These are phyloP conservation scores for Pythium oligandrum DNA, from an alignment of 352 stramenopile species.

Conservation along the genomic window DNA sequence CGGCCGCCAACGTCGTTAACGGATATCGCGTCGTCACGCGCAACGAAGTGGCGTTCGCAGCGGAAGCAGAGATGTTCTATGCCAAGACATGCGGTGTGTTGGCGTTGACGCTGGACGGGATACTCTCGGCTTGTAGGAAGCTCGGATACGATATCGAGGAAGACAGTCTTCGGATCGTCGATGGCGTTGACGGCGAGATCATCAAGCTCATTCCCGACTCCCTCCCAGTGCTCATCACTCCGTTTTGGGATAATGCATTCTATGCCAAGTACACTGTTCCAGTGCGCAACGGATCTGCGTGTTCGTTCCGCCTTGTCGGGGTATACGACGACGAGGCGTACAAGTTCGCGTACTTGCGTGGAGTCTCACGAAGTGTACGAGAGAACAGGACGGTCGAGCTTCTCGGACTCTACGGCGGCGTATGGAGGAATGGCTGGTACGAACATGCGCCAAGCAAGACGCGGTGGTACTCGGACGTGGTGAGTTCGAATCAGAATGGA, in stretches of 20 bases:
- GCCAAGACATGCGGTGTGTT: slow-evolving; percentile 14
- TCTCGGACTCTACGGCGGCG: slow-evolving; percentile 14
- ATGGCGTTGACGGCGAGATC: slow-evolving; percentile 8
- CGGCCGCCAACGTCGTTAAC: background rate
- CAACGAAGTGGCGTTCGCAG: slow-evolving; percentile 1
- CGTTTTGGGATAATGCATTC: slow-evolving; percentile 25
- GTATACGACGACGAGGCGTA: slow-evolving; percentile 5
- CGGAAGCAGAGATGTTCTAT: slow-evolving; percentile 4
- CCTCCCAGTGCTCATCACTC: slow-evolving; percentile 29
- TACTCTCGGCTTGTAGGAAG: slow-evolving; percentile 12
- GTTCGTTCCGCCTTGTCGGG: slow-evolving; percentile 21
- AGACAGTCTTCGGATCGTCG: slow-evolving; percentile 16
- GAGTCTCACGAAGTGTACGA: slow-evolving; percentile 6
- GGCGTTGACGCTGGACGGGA: slow-evolving; percentile 9
- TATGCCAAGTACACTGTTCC: slow-evolving; percentile 18
- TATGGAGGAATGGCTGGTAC: slow-evolving; percentile 34
- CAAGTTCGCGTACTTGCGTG: slow-evolving; percentile 1
- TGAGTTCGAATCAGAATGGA: slow-evolving; percentile 4
- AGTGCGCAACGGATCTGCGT: slow-evolving; percentile 19
- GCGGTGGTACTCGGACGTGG: slow-evolving; percentile 21
- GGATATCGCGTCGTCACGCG: slow-evolving; percentile 26
- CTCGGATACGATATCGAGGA: slow-evolving; percentile 26
- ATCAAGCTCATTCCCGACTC: slow-evolving; percentile 12
- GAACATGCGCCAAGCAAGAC: slow-evolving; percentile 6
- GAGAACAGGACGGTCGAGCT: slow-evolving; percentile 17